Evolutionary conservation across 192 early-diverging fungal species (phyloP).

Genomic region (Gryganskiella cystojenkinii): DNA sequence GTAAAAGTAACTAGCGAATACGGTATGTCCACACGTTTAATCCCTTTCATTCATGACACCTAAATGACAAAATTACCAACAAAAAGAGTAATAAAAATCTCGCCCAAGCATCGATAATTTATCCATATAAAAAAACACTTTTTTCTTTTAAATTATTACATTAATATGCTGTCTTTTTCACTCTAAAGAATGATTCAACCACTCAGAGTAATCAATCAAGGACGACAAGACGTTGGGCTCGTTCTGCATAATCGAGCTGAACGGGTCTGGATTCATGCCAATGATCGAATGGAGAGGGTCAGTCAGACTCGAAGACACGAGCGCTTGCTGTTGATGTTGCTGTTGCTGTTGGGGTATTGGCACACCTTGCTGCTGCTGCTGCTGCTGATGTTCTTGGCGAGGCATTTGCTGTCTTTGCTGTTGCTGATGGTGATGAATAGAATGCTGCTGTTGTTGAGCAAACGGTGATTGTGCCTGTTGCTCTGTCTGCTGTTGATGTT

Average conservation of each 20-base stretch:
- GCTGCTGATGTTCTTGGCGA: not conserved
- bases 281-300: slow-evolving; percentile 33
- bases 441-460: slow-evolving; percentile 3
- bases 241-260: slow-evolving; percentile 45
- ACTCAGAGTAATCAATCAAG: slow-evolving; percentile 50
- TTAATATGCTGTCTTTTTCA: slow-evolving; percentile 2
- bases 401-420: not conserved
- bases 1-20: too few species aligned
- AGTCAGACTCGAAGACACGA: slow-evolving; percentile 1
- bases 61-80: too few species aligned
- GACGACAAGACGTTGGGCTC: slow-evolving; percentile 47
- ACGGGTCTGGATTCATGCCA: slow-evolving; percentile 37
- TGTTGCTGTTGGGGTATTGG: slow-evolving; percentile 6
- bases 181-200: slow-evolving; percentile 45
- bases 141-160: not conserved
- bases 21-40: too few species aligned
- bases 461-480: slow-evolving; percentile 14
- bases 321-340: slow-evolving; percentile 8
- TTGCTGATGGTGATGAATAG: too few species aligned
- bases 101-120: too few species aligned
- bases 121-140: too few species aligned
- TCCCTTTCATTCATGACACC: too few species aligned
- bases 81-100: too few species aligned
- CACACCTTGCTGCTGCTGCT: not conserved
- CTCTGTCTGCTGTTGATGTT: slow-evolving; percentile 23